Evolutionary conservation across 2,329 filamentous ascomycete genomes (phyloP), one percentile per base, ranked within the genome.

Genomic region (Sordariomycetes sp.): DNA sequence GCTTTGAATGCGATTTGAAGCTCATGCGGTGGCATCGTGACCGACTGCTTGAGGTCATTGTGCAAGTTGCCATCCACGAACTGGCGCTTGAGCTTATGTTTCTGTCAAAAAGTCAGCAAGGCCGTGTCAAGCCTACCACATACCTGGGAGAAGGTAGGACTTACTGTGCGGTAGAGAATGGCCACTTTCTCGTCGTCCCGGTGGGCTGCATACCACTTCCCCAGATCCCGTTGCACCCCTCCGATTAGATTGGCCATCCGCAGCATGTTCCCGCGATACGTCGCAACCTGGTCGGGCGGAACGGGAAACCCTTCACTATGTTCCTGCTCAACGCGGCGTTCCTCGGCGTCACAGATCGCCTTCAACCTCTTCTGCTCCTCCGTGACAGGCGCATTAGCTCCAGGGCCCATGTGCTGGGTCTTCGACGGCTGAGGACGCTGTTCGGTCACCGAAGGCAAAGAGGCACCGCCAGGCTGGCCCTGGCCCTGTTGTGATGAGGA

Each of bases 91-190:
- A 85, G 70, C 12, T 79, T 79, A 32, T 74, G 68, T 60, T 81
- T 79, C 81, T 85, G 64, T 48, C 18, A 10, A 50, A 57, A 18
- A 1, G 51, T 58, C 34, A 59, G 58, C 11, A 53, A 35, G 34
- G 10, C n/a, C 18, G 16, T 46, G 6, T 46, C 40, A 46, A n/a
- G 11, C 40, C 16, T n/a, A 18, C 16, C 37, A 18, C 40, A 7
- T 46, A 46, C n/a, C n/a, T 46, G 16, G 22, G n/a, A 10, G 37
- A n/a, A n/a, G 5, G 43, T 32, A 46, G 22, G 12, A 74, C 79
- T 72, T 71, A 82, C 79, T 61, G 72, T 73, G 63, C 74, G 74
- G 70, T 82, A 80, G 61, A 80, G 82, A 69, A 75, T 72, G 62
- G 70, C 76, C 4, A 78, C 76, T 43, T 79, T 74, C 12, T 62